phyloP scores from a whole-genome alignment of 441 rosid genomes.

The Mallotus repandus region DNA sequence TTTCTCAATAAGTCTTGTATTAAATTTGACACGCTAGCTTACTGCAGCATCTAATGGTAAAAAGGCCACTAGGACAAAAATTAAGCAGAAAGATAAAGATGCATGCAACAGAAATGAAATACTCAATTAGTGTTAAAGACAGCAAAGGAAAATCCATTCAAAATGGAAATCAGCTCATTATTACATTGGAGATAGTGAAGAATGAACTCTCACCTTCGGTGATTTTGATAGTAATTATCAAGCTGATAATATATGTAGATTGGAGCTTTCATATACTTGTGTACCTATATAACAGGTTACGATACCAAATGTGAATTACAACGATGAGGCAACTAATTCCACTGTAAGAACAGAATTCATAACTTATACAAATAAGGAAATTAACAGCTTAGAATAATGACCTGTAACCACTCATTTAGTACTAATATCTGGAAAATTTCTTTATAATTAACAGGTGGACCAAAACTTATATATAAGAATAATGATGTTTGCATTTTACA shows the following conservation, averaged over 20 bases:
- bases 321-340: neutral
- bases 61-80: neutral
- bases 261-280: slow-evolving; percentile 84
- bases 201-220: slow-evolving; percentile 56
- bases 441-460: neutral
- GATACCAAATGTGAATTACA: slow-evolving; percentile 14
- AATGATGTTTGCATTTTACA: neutral
- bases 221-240: slow-evolving; percentile 90
- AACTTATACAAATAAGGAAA: slow-evolving; percentile 1
- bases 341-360: neutral
- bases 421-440: too few relatives aligned
- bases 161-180: slow-evolving; percentile 1
- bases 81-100: neutral
- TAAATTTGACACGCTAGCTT: neutral
- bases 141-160: neutral
- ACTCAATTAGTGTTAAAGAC: neutral
- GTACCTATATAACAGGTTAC: slow-evolving; percentile 46
- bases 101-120: neutral
- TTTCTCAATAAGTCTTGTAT: neutral
- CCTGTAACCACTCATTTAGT: too few relatives aligned
- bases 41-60: neutral
- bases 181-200: slow-evolving; percentile 12
- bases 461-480: too few relatives aligned
- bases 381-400: neutral
- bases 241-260: slow-evolving; percentile 81